Evolutionary conservation across 345 rosid species (phyloP), one percentile per base, ranked within the genome.

Genomic region (Pelargonium nanum): DNA sequence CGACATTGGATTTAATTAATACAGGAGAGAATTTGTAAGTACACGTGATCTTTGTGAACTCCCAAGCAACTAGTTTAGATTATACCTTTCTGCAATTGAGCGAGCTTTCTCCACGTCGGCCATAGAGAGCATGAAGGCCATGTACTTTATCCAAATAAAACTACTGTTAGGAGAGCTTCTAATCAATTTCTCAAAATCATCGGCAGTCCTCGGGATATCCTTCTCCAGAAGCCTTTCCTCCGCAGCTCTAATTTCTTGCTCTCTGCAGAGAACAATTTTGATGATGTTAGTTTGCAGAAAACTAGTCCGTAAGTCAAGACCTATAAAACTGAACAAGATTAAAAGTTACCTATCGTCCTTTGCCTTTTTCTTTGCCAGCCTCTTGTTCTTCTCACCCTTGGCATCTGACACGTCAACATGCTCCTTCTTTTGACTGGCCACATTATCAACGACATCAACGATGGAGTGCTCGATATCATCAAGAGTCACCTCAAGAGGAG

Each of bases 101-200:
- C 99, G 91, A 56, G 99, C 96, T 75, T 85, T 85, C 85, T 93
- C 96, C 9, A 84, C 66, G 72, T 89, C 85, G 65, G 89, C 88
- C 78, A 85, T 71, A 48, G 82, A 70, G 53, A 89, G 87, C 92
- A 87, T 75, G 70, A 82, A 85, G 48, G 85, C 88, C 94, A 93
- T 84, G 68, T 89, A 93, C 57, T 87, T 84, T 65, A 93, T 84
- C 99, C 99, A 93, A 68, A 84, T 74, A 64, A 85, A 87, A 73
- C 99, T 93, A 81, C 85, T 89, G 69, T 87, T 87, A 13, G 99
- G 99, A 67, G 97, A 89, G 82, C 81, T 82, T 72, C 91, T 89
- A 70, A 93, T 79, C 71, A 85, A 58, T 77, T 83, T 89, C 83
- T 93, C 99, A 77, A 78, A 89, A 62, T 93, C 97, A 69, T 93